A percentile compares a stretch with the other conserved stretches of the same genome.
phyloP scores from a whole-genome alignment of 2,329 filamentous ascomycete genomes.

The Calonectria pseudoturangicola region DNA sequence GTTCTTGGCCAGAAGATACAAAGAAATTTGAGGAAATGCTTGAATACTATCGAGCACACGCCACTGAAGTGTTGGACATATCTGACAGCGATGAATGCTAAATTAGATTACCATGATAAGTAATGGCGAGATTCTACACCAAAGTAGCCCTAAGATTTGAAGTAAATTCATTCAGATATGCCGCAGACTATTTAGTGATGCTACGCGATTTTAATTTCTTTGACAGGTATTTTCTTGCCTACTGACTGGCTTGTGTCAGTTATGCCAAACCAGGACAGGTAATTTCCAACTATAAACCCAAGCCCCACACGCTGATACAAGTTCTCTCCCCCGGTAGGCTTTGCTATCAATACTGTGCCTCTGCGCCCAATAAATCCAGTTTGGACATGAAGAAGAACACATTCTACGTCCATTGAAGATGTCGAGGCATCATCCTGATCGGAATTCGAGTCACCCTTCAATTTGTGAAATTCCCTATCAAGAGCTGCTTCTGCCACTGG shows the following conservation, averaged over 20 bases:
- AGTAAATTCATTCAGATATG: background rate
- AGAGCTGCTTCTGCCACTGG: conserved; percentile 31
- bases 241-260: background rate
- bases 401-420: background rate
- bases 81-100: background rate
- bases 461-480: background rate
- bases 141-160: background rate
- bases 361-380: background rate
- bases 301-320: conserved; percentile 25
- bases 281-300: conserved; percentile 20
- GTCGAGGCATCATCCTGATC: background rate
- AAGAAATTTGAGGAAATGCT: background rate
- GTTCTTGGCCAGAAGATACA: background rate
- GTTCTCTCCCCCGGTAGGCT: background rate
- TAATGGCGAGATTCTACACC: too few species aligned
- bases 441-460: background rate
- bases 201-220: background rate
- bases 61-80: background rate
- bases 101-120: background rate
- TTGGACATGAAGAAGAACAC: conserved; percentile 30
- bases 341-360: conserved; percentile 19
- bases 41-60: background rate
- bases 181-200: background rate
- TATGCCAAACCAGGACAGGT: conserved; percentile 26
- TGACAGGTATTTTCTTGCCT: background rate